Percentiles rank a stretch among this genome's conserved stretches.
phyloP scores from a whole-genome alignment of 1,284 basidiomycete species.

The Kalmanozyma brasiliensis region DNA sequence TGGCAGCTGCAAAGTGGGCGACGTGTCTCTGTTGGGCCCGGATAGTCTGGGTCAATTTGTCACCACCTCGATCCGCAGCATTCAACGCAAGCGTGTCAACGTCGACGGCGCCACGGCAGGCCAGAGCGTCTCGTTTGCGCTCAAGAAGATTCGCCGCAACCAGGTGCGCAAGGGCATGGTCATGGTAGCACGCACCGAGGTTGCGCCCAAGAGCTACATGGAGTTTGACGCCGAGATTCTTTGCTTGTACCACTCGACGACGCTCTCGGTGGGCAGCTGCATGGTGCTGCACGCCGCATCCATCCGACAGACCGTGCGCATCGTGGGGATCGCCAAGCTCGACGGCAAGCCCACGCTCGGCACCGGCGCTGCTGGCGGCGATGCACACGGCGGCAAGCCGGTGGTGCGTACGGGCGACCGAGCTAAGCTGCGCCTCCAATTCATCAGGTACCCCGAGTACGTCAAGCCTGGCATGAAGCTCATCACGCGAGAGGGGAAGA shows the following conservation, averaged over 20 bases:
- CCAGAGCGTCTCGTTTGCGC: conserved; percentile 90
- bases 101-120: conserved; percentile 87
- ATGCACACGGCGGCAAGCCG: conserved; percentile 47
- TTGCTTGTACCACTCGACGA: conserved; percentile 66
- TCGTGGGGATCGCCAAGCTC: conserved; percentile 60
- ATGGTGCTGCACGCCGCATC: conserved; percentile 66
- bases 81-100: conserved; percentile 90
- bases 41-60: conserved; percentile 91
- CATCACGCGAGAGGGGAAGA: conserved; percentile 64
- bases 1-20: conserved; percentile 69
- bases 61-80: conserved; percentile 84
- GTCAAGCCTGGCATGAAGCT: conserved; percentile 65
- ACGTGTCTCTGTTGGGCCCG: conserved; percentile 86
- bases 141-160: conserved; percentile 86
- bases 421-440: conserved; percentile 61
- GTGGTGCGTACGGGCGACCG: conserved; percentile 65
- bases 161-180: conserved; percentile 84
- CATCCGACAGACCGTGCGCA: conserved; percentile 65
- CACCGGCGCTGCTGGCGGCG: conserved; percentile 3
- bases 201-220: conserved; percentile 53
- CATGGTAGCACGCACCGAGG: conserved; percentile 71
- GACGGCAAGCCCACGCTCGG: conserved; percentile 40
- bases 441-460: conserved; percentile 61
- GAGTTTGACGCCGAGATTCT: conserved; percentile 66
- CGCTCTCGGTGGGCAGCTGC: conserved; percentile 62